These are phyloP conservation scores for Debaryomyces singareniensis DNA, from an alignment of 1,139 yeast species.

Conservation along the genomic window DNA sequence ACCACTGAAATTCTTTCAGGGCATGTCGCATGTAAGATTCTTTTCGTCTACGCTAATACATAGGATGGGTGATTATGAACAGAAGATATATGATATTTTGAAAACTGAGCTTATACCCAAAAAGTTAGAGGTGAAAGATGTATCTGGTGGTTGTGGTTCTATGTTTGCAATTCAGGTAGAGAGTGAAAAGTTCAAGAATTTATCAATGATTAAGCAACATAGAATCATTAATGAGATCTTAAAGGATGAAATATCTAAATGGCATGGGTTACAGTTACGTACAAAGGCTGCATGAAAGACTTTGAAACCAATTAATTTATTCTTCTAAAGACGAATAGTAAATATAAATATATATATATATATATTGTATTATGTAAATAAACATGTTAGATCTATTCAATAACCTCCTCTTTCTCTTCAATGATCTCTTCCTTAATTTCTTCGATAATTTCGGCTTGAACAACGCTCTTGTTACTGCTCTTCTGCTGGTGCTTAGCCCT, in stretches of 20 bases:
- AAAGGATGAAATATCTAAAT: conserved; percentile 78
- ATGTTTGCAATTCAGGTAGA: conserved; percentile 88
- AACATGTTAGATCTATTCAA: conserved; percentile 35
- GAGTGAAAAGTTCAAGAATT: conserved; percentile 68
- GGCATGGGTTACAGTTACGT: conserved; percentile 92
- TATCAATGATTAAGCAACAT: conserved; percentile 86
- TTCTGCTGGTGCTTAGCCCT: conserved; percentile 51
- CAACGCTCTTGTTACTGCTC: conserved; percentile 44
- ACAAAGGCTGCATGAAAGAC: conserved; percentile 49
- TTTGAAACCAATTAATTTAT: too few species aligned
- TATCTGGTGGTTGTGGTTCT: conserved; percentile 95
- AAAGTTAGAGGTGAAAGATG: conserved; percentile 63
- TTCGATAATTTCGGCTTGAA: conserved; percentile 62
- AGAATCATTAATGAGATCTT: conserved; percentile 76
- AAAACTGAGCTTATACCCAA: conserved; percentile 51
- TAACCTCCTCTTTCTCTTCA: conserved; percentile 77
- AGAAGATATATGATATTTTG: conserved; percentile 53
- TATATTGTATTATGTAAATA: neutral
- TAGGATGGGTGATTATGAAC: conserved; percentile 61
- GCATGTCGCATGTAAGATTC: neutral
- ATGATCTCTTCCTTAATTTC: conserved; percentile 61
- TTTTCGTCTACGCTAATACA: conserved; percentile 8
- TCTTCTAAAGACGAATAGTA: too few species aligned
- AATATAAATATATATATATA: conserved; percentile 2
- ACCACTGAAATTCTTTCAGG: neutral